Base-by-base conservation (phyloP, 129 eudicot genomes). In the Heracleum sosnowskyi region DNA sequence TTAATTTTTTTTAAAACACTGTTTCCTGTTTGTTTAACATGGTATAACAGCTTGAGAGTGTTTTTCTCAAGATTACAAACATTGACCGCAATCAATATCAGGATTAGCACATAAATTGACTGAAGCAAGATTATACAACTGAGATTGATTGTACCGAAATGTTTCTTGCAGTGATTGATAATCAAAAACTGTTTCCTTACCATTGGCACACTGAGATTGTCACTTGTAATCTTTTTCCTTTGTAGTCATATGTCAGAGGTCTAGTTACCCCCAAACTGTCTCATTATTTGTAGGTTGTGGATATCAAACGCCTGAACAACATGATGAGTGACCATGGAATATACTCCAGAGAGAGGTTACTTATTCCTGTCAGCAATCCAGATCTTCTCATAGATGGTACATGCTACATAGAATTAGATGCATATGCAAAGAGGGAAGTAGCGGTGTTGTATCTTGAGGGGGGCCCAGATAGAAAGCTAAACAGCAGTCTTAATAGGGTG, bases 311-410 rank as follows among this genome's bases (percentile, higher is more conserved):
- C 28, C 78, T 96, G 74, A 96, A 96, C 88, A 96, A 96, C 91
- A 96, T 96, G 99, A 92, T 96, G 93, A 96, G 99, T 45, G 99
- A 96, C 84, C 97, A 92, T 45, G 99, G 99, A 68, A 92, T 96
- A 80, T 86, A 90, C 83, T 96, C 99, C 11, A 85, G 99, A 84
- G 99, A 96, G 79, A 84, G 99, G 62, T 80, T 96, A 73, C 85
- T 96, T 57, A 90, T 96, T 71, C 99, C 97, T 42, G 82, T 96
- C 33, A 89, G 82, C 84, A 81, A 84, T 5, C 97, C 97, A 3
- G 87, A 84, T 78, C 62, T 89, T 53, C 99, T 96, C 66, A 69
- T 90, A 16, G 72, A 86, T 36, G 85, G 87, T 39, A 90, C 89
- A 10, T 96, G 99, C 97, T 96, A 92, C 87, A 90, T 96, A 64